Evolutionary conservation across 129 eudicot genomes (phyloP), one percentile per base, ranked within the genome.

Genomic region (Escallonia rubra): DNA sequence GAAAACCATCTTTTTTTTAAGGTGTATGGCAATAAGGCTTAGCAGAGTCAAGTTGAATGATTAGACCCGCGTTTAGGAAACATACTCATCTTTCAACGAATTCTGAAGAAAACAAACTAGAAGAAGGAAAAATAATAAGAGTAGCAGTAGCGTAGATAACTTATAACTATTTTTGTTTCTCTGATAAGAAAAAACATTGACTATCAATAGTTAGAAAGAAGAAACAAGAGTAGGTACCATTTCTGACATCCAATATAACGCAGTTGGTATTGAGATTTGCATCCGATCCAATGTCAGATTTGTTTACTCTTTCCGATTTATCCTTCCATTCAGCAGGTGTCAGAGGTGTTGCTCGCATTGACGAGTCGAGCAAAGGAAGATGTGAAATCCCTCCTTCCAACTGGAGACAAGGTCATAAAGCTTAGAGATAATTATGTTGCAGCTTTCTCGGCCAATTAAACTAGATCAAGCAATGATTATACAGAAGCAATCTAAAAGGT

Each of bases 211-310:
- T 23, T 23, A 23, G 34, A 50, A 59, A 23, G 34, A 50, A 59
- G 11, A 38, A 44, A 57, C 34, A 60, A 61, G 72, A 69, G 47
- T 50, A 82, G 38, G 49, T 92, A 93, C 98, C 96, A 73, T 93
- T 93, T 82, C 98, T 93, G 80, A 93, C 98, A 78, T 93, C 98
- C 77, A 93, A 87, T 43, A 93, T 60, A 77, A 93, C 61, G 59
- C 58, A 73, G 41, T 72, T 76, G 53, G 72, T 72, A 14, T 71
- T 67, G n/a, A 12, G 59, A 52, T 72, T 78, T 12, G 58, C 62
- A 66, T 62, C 55, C 61, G 83, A 60, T 63, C 82, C 51, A 61
- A 42, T 77, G 38, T 69, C 74, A 50, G 11, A 42, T 59, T 68
- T 66, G 69, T 81, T 77, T 66, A 76, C 72, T 15, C 78, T 70